Base-by-base conservation (phyloP, 495 filamentous ascomycete genomes). In the Evernia prunastri region DNA sequence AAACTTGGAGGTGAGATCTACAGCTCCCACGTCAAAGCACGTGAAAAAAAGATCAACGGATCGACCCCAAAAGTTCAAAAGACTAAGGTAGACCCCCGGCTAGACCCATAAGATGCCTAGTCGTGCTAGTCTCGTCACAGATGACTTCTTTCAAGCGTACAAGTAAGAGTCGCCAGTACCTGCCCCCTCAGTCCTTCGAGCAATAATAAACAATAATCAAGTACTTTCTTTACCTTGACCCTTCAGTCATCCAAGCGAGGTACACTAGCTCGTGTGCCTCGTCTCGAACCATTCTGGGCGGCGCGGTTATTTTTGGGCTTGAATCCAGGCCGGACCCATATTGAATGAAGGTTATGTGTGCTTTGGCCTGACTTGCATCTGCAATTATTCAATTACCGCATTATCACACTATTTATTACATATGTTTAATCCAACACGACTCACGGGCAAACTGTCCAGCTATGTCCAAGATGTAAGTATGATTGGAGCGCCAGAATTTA, bases 11-110 rank as follows among this genome's bases (percentile, higher is more conserved):
- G 42, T 58, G 47, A 62, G 56, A 56, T 58, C 61, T 33, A 17
- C 51, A 54, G 6, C 18, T 33, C 51, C 51, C 51, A 54, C 51
- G 51, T 54, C 51, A 54, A n/a, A 54, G 29, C 61, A 63, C 61
- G 61, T 63, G 61, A 57, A 47, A n/a, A 57, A 47, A 42, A 58
- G 61, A 63, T 63, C 61, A 63, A 45, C 61, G 54, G 61, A 63
- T 63, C 61, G 61, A 62, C 60, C 61, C 54, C 23, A 23, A 54
- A 63, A 20, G n/a, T n/a, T n/a, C 54, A 39, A 58, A 56, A 33
- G 58, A n/a, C 37, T 59, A 10, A 25, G 23, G 18, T 20, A 39
- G 29, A 39, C 5, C 39, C 39, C 15, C 39, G 13, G 27, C 35
- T 43, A n/a, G n/a, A n/a, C n/a, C n/a, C n/a, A n/a, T n/a, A n/a